Evolutionary conservation across 208 protist species (phyloP), one percentile per base, ranked within the genome.

Genomic region (Crithidia brevicula): DNA sequence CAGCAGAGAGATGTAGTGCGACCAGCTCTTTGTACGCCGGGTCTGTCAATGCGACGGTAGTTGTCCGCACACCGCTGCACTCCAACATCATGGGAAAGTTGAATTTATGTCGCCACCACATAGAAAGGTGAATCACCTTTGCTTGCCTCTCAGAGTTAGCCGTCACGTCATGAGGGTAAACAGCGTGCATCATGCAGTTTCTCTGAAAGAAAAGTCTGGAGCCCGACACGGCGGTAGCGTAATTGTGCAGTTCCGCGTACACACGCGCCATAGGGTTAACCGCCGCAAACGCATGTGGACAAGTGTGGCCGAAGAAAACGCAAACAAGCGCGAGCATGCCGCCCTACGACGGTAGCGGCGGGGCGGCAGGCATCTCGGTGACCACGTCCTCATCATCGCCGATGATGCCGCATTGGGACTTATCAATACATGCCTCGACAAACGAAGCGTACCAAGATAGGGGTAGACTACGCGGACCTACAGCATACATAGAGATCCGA

Each of bases 181-280:
- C 3, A 7, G 20, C 45, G n/a, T 52, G 45, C 23, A 53, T 15
- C n/a, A 64, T 36, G 30, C 31, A 11, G 45, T 53, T 1, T 2
- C 5, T 0, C 0, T 40, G 45, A 33, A 53, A 18, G 0, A 28
- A 8, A 9, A 60, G 54, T 4, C 23, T 40, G 22, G 36, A 47
- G 2, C 4, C 22, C 13, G 36, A 6, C 33, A 23, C 16, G 2
- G 8, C 9, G 16, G 7, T 47, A 0, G 20, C 43, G 28, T 3
- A 11, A 45, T 53, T 51, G 45, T 40, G 58, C 13, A 64, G 58
- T 31, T 64, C 58, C 9, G 30, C 20, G 58, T 53, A 64, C 27
- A 64, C 40, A 13, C 58, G 58, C 13, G 45, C 20, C 40, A 40
- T 30, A 4, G 58, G 58, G 45, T 20, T 53, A 20, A 42, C 58